Evolutionary conservation across 176 grass and related monocot genomes (phyloP).

Genomic region (Oryza officinalis): DNA sequence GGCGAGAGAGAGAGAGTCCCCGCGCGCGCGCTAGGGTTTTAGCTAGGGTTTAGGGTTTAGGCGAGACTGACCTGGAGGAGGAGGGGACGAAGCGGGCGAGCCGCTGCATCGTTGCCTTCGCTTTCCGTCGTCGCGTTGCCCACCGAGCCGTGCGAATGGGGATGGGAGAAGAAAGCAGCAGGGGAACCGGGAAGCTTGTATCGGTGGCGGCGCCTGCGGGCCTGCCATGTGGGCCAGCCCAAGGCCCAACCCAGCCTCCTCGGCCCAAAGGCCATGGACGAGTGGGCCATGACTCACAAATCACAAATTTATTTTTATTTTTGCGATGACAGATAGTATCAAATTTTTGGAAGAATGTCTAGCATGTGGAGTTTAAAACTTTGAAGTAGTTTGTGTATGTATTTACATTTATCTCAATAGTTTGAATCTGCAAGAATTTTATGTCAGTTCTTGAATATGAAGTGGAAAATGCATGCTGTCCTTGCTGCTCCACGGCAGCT

Average conservation of each 20-base stretch:
- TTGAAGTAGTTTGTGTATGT: background rate
- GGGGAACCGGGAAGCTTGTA: background rate
- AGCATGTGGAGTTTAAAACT: background rate
- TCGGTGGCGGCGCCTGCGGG: background rate
- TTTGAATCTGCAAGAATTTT: background rate
- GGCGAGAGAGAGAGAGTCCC: background rate
- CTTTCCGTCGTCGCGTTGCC: background rate
- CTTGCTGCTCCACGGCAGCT: background rate
- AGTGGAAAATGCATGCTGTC: background rate
- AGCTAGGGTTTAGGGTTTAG: constrained; percentile 22
- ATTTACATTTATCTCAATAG: background rate
- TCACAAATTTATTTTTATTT: no score
- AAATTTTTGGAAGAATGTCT: background rate
- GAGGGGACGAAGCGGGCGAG: constrained; percentile 55
- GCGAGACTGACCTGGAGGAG: constrained; percentile 39
- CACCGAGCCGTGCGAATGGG: background rate
- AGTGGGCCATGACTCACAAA: background rate
- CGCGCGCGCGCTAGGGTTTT: background rate
- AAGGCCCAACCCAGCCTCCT: background rate
- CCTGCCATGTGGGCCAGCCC: background rate
- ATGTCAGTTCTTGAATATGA: no score
- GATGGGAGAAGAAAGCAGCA: background rate
- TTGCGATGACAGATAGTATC: background rate
- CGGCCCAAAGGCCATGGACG: background rate
- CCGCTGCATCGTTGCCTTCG: constrained; percentile 40